Base-by-base conservation (phyloP, 139 green algal species). In the Auxenochlorella protothecoides region DNA sequence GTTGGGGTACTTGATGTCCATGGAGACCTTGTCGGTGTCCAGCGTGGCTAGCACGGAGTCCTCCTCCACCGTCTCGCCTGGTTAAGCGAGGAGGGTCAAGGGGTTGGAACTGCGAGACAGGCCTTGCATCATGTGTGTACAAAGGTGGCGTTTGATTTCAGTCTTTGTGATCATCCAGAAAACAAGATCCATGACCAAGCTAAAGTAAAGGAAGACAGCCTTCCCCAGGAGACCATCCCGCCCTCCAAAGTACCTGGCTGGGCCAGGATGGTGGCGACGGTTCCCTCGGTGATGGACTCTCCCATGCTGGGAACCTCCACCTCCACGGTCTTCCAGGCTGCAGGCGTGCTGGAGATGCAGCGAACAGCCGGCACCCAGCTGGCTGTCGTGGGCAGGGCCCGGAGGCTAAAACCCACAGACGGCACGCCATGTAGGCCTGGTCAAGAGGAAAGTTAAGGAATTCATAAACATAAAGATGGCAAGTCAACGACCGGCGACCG, bases 11-110 rank as follows among this genome's bases (percentile, higher is more conserved):
- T 89, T 91, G 59, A 96, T 83, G 70, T 96, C 89, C n/a, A 96
- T 92, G 0, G 87, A 93, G 54, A 96, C 91, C 71, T 97, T 99
- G 80, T 99, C 95, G 0, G 95, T 99, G 72, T 99, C 95, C 60
- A 99, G 94, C 83, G 97, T 91, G 2, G 92, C 89, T 65, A 99
- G 90, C 8, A 98, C 79, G 63, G 99, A 95, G 73, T 98, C 95
- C 71, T 90, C 86, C 12, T 86, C 80, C 5, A 98, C 88, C 6
- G 76, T 12, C 56, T 98, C 91, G 44, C 91, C 92, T 91, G 81
- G 57, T 69, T 44, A 44, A 44, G 27, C 27, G 27, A 44, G 27
- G 27, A 44, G 27, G 27, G 27, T 44, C 27, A 44, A 44, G 27
- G 27, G 27, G 27, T 44, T 44, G 27, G 27, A 44, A 44, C 27